Base-by-base conservation (phyloP, 495 filamentous ascomycete species). In the Neurospora terricola region DNA sequence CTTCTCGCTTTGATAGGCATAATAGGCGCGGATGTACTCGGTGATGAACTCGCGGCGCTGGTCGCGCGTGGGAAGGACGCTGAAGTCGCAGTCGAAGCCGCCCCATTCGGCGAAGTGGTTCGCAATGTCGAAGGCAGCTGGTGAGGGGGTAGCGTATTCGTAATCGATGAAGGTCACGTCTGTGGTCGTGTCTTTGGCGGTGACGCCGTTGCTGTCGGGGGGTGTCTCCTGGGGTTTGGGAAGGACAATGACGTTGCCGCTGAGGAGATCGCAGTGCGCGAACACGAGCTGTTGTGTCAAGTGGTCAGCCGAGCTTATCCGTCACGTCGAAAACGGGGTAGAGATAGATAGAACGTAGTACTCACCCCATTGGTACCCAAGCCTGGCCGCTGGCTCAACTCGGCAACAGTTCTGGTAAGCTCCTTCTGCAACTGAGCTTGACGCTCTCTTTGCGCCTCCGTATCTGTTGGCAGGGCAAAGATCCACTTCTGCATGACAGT, bases 31-130 rank as follows among this genome's bases (percentile, higher is more conserved):
- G 9, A 97, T 86, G 78, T 99, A 99, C 78, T 93, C 90, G 68
- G 86, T 85, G 71, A 98, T 86, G 83, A 98, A 99, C 73, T 91
- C 89, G 45, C 91, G 86, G 30, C 96, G 91, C 75, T 93, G 89
- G 8, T 89, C 84, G 71, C 87, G 87, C 0, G 94, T 96, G 3
- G 96, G 96, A 54, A 98, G 86, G 78, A 91, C 90, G 75, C 83
- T 89, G 81, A 90, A 93, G 80, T 99, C 94, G 87, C 96, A 99
- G 75, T 96, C 93, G 78, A 97, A 97, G 72, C 96, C 96, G 71
- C 91, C 94, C 95, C 96, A 99, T 84, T 99, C 96, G 54, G 96
- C 93, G 79, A 99, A 95, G 85, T 99, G 96, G 85, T 99, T 99
- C n/a, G 96, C 91, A 72, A 99, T 89, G 80, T 99, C 96, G 81